Evolutionary conservation across 768 basidiomycete genomes (phyloP).

Genomic region (Boletellus emodensis): DNA sequence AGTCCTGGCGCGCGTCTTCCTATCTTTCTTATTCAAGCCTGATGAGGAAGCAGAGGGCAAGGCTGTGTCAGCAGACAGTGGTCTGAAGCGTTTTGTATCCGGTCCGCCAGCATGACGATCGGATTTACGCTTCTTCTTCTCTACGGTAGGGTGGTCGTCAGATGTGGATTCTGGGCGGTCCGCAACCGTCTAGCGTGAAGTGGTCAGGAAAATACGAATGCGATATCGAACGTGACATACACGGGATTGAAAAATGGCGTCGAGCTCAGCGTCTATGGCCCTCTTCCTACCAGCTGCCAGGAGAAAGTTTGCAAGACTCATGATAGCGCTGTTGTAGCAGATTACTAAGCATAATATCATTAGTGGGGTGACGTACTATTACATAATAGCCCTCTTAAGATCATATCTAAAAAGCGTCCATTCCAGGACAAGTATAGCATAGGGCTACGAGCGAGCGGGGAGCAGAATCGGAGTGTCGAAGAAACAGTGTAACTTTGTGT

Average conservation of each 20-base stretch:
- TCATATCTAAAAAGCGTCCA: too few species aligned
- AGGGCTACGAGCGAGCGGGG: too few species aligned
- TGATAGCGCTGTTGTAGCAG: constrained; percentile 14
- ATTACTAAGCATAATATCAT: constrained; percentile 11
- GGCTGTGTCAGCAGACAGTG: constrained; percentile 4
- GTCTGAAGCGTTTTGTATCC: constrained; percentile 17
- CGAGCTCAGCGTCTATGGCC: constrained; percentile 56
- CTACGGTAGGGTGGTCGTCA: constrained; percentile 1
- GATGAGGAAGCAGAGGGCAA: constrained; percentile 19
- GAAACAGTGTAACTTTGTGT: too few species aligned
- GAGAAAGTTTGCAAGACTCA: constrained; percentile 58
- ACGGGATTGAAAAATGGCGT: constrained; percentile 55
- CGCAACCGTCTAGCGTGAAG: constrained; percentile 3
- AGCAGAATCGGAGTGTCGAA: too few species aligned
- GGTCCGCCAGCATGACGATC: constrained; percentile 13
- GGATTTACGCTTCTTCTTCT: constrained; percentile 13
- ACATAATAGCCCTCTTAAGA: too few species aligned
- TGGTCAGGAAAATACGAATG: constrained; percentile 8
- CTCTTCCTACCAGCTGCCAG: constrained; percentile 36
- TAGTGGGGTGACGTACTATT: too few species aligned
- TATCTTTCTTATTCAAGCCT: constrained; percentile 12
- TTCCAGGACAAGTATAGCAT: too few species aligned
- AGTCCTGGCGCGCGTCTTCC: constrained; percentile 4
- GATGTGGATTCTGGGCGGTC: constrained; percentile 2
- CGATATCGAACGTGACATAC: constrained; percentile 32